Evolutionary conservation across 179 eudicot species (phyloP), one percentile per base, ranked within the genome.

Genomic region (Silene coronaria): DNA sequence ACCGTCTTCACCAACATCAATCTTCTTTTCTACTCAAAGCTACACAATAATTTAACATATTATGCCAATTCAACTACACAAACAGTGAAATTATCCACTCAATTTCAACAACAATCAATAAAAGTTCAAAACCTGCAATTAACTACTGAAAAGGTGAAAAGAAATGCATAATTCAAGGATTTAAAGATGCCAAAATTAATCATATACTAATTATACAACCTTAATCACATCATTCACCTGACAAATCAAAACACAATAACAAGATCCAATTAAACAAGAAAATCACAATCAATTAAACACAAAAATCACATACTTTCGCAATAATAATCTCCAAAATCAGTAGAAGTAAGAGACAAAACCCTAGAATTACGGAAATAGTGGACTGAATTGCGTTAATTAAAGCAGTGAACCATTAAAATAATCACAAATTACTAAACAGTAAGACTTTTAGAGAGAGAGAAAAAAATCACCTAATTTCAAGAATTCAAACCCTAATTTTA

Each of bases 321-420:
- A 66, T 32, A 66, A 63, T 26, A 2, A 48, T 67, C 67, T 14
- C 5, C 26, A 36, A 23, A 14, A 36, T 34, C 11, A 55, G 59
- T n/a, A 4, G 14, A 36, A 11, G n/a, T 30, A 70, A 34, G 45
- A 28, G 23, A n/a, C 68, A 68, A 68, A 80, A 72, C 80, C 83
- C 80, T 76, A 76, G 53, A 76, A 76, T 79, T 75, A 26, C 36
- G 80, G 76, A 57, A 61, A 51, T 21, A 14, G 57, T 65, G 34
- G 57, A n/a, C 59, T 23, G 64, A 76, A 64, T 64, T 64, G 45
- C 67, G 65, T 22, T 30, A 55, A 19, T 2, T 19, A 58, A 61
- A 48, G 72, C 57, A 69, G 72, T 13, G 72, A 69, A 45, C 5
- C 28, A 69, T 12, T 3, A 45, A 45, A 55, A 51, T 64, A 27